Percentiles rank a stretch among this genome's conserved stretches.
phyloP scores from a whole-genome alignment of 331 rosid genomes.

The Rhamnella rubrinervis region DNA sequence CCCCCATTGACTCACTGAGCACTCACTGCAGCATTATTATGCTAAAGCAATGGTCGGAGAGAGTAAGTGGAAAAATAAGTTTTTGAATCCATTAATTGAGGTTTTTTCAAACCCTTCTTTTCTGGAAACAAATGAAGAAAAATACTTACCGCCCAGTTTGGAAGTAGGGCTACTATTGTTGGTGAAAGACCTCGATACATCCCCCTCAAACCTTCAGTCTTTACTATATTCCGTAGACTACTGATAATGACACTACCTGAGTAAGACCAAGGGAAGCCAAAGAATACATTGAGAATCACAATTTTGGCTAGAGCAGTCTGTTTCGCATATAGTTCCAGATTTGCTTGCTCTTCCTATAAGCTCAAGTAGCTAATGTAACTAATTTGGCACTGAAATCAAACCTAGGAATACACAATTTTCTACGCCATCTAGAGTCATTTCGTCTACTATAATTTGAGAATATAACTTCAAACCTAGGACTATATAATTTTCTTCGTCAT shows the following conservation, averaged over 20 bases:
- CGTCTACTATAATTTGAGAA: not conserved
- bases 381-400: not conserved
- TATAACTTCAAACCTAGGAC: not conserved
- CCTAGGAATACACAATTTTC: not conserved
- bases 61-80: not conserved
- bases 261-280: constrained; percentile 22
- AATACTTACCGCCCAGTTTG: constrained; percentile 96
- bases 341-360: not conserved
- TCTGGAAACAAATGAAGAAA: constrained; percentile 3
- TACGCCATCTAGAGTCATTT: not conserved
- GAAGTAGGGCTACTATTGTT: constrained; percentile 84
- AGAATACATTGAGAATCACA: not conserved
- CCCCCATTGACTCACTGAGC: too few relatives aligned
- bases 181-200: constrained; percentile 98
- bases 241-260: constrained; percentile 78
- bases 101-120: not conserved
- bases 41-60: not conserved
- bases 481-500: not conserved
- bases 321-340: not conserved
- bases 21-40: not conserved
- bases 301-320: not conserved
- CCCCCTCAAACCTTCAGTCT: constrained; percentile 83
- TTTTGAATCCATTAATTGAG: not conserved
- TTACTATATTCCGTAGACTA: constrained; percentile 66
- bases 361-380: not conserved